phyloP scores from a whole-genome alignment of 2,329 filamentous ascomycete genomes.

The Chaetomiaceae sp. region DNA sequence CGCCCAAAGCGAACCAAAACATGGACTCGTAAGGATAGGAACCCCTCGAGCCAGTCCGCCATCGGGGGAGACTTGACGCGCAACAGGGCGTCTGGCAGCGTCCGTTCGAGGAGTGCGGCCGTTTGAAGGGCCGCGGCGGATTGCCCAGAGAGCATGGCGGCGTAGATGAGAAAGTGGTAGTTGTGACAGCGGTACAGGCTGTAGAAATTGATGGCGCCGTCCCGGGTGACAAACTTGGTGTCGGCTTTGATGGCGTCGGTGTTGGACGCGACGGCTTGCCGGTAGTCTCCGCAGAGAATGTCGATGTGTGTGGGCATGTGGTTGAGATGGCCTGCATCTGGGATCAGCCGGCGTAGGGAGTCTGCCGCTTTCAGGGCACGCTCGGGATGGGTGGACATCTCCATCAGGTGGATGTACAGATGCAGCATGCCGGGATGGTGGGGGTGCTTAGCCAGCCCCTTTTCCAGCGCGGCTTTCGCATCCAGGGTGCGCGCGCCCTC shows the following conservation, averaged over 20 bases:
- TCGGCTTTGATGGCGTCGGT: slow-evolving; percentile 63
- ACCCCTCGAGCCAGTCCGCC: slow-evolving; percentile 75
- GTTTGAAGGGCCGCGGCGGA: slow-evolving; percentile 59
- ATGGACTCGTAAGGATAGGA: slow-evolving; percentile 63
- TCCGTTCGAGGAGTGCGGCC: slow-evolving; percentile 53
- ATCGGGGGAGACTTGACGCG: slow-evolving; percentile 64
- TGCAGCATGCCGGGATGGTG: slow-evolving; percentile 61
- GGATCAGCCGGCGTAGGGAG: slow-evolving; percentile 24
- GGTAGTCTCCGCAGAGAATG: slow-evolving; percentile 67
- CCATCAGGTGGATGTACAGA: slow-evolving; percentile 33
- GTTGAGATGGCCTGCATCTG: slow-evolving; percentile 59
- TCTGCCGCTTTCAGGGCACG: slow-evolving; percentile 24
- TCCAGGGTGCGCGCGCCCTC: slow-evolving; percentile 53
- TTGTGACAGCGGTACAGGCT: slow-evolving; percentile 71
- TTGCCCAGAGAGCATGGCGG: slow-evolving; percentile 71
- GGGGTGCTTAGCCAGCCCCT: slow-evolving; percentile 47
- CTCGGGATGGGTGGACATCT: slow-evolving; percentile 27
- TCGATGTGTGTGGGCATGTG: slow-evolving; percentile 78
- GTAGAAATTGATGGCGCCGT: slow-evolving; percentile 67
- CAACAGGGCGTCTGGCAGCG: slow-evolving; percentile 60
- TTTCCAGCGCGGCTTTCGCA: slow-evolving; percentile 54
- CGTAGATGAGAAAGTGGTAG: slow-evolving; percentile 71
- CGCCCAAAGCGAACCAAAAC: slow-evolving; percentile 67
- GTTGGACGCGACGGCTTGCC: slow-evolving; percentile 62
- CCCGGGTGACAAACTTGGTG: slow-evolving; percentile 56